phyloP scores from a whole-genome alignment of 352 stramenopile species.

The Phytophthora litchii region DNA sequence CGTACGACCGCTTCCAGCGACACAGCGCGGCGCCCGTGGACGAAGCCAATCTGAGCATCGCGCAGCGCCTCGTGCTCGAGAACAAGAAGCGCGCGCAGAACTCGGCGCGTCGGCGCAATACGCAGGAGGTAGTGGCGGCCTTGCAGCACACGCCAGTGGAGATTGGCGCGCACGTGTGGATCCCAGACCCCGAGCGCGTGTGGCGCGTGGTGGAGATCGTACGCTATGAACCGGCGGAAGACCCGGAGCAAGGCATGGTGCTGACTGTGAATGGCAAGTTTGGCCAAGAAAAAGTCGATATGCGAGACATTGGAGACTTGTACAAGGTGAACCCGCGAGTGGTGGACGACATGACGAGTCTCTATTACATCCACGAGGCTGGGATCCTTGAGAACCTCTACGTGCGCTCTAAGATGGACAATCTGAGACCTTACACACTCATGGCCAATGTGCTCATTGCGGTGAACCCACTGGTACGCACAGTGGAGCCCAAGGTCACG shows the following conservation, averaged over 20 bases:
- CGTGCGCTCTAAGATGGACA: slow-evolving; percentile 72
- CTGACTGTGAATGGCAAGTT: slow-evolving; percentile 74
- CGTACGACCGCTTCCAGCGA: slow-evolving; percentile 82
- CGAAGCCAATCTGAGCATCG: slow-evolving; percentile 65
- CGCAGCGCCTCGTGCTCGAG: slow-evolving; percentile 85
- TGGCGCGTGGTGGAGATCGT: slow-evolving; percentile 88
- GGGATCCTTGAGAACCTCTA: slow-evolving; percentile 85
- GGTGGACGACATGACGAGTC: slow-evolving; percentile 87
- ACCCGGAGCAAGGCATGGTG: slow-evolving; percentile 69
- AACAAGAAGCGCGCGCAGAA: slow-evolving; percentile 78
- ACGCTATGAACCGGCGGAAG: slow-evolving; percentile 47
- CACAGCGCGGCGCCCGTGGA: slow-evolving; percentile 62
- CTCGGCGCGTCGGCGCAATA: slow-evolving; percentile 71
- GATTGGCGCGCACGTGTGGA: slow-evolving; percentile 84
- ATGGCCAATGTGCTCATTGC: slow-evolving; percentile 91
- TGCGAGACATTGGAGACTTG: slow-evolving; percentile 84
- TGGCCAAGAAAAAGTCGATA: slow-evolving; percentile 74
- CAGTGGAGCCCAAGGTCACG: slow-evolving; percentile 83
- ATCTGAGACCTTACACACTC: slow-evolving; percentile 85
- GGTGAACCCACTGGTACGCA: slow-evolving; percentile 84
- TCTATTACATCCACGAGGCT: slow-evolving; percentile 91
- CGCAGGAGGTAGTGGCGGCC: slow-evolving; percentile 67
- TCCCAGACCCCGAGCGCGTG: slow-evolving; percentile 81
- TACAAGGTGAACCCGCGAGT: slow-evolving; percentile 89
- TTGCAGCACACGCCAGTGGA: slow-evolving; percentile 76